Conservation (phyloP, 2,329 filamentous ascomycete genomes). For the Colletotrichum lupini region DNA sequence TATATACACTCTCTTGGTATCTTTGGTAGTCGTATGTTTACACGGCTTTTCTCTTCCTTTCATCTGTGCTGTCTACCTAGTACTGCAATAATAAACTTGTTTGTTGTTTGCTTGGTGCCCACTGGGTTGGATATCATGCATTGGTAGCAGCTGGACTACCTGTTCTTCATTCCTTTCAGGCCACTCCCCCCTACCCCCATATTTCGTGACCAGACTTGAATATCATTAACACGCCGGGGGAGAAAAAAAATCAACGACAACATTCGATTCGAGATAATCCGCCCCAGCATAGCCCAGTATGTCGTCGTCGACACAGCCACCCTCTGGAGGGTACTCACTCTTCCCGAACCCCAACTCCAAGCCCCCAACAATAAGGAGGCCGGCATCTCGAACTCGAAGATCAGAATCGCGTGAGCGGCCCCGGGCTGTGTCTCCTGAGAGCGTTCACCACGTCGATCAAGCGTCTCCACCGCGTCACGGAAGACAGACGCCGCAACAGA, state of each 20-base stretch:
- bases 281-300: slow-evolving; percentile 41
- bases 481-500: slow-evolving; percentile 47
- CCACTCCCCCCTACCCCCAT: background rate
- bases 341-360: slow-evolving; percentile 63
- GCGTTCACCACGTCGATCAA: slow-evolving; percentile 39
- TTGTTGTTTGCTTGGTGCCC: slow-evolving; percentile 14
- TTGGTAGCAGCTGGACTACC: slow-evolving; percentile 27
- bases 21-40: slow-evolving; percentile 11
- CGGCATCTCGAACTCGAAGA: slow-evolving; percentile 51
- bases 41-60: slow-evolving; percentile 9
- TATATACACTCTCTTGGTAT: slow-evolving; percentile 35
- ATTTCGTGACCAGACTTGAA: slow-evolving; percentile 14
- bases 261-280: slow-evolving; percentile 2
- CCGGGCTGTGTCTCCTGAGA: slow-evolving; percentile 48
- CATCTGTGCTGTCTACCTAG: slow-evolving; percentile 8
- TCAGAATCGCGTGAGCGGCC: slow-evolving; percentile 49
- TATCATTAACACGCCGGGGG: background rate
- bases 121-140: slow-evolving; percentile 27
- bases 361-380: slow-evolving; percentile 54
- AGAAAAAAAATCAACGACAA: slow-evolving; percentile 5
- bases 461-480: slow-evolving; percentile 45
- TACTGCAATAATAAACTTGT: slow-evolving; percentile 17
- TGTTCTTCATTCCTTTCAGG: slow-evolving; percentile 25
- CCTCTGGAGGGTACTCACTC: slow-evolving; percentile 64
- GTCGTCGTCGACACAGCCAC: slow-evolving; percentile 52